phyloP scores from a whole-genome alignment of 78 protist species.

The Pigoraptor vietnamica region DNA sequence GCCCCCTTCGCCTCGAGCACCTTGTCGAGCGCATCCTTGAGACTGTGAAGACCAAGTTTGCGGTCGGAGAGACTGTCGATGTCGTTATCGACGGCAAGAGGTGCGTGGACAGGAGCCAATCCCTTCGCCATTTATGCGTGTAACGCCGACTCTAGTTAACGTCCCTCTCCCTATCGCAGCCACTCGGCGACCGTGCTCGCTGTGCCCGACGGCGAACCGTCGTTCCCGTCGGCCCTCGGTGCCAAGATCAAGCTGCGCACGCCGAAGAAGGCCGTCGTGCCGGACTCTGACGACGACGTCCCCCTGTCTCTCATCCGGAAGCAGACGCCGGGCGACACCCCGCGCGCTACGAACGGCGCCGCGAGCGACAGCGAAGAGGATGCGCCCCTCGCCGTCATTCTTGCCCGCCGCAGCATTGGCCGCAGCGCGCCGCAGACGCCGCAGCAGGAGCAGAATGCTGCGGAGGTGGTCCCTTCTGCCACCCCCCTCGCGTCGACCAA shows the following conservation, averaged over 20 bases:
- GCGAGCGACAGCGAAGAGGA: no score
- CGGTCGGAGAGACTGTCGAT: background rate
- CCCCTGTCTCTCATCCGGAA: background rate
- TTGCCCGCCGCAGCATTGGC: background rate
- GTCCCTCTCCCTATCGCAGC: background rate
- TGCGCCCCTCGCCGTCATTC: background rate
- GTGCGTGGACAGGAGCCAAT: no score
- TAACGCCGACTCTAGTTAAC: no score
- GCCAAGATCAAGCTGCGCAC: background rate
- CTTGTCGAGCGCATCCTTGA: background rate
- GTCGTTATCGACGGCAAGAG: background rate
- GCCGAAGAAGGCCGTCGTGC: background rate
- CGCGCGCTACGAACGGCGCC: no score
- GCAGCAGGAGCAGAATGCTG: no score
- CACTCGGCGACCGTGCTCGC: background rate
- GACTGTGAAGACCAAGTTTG: background rate
- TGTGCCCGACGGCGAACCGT: background rate
- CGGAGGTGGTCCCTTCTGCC: no score
- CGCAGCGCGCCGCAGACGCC: background rate
- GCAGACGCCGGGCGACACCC: no score
- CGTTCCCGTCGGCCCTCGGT: background rate
- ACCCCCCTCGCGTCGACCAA: no score
- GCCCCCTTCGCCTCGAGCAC: background rate
- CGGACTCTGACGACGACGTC: background rate
- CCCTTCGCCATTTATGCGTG: background rate